phyloP scores from a whole-genome alignment of 2,329 filamentous ascomycete species.

The Cytospora piceicola region DNA sequence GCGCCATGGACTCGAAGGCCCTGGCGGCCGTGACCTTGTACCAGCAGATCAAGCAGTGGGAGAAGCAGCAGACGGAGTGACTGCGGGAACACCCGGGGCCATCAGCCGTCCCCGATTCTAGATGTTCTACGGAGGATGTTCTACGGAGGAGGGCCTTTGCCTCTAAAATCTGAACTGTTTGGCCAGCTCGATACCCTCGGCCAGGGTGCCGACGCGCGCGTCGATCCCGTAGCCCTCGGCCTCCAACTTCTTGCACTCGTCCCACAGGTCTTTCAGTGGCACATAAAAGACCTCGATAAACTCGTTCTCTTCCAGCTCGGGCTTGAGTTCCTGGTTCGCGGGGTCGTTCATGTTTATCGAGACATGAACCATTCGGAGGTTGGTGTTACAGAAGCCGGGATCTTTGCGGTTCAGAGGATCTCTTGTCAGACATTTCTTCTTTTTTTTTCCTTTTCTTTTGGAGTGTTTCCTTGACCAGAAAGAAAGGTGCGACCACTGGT shows the following conservation, averaged over 20 bases:
- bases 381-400: conserved; percentile 69
- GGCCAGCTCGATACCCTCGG: conserved; percentile 76
- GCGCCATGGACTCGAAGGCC: conserved; percentile 62
- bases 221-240: conserved; percentile 77
- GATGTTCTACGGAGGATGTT: too few relatives aligned
- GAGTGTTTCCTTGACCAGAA: background rate
- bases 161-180: conserved; percentile 55
- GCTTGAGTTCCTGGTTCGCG: conserved; percentile 70
- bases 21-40: conserved; percentile 59
- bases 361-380: conserved; percentile 72
- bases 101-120: background rate
- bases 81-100: background rate
- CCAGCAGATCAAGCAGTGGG: conserved; percentile 44
- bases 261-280: conserved; percentile 66
- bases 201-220: conserved; percentile 75
- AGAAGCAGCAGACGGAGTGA: conserved; percentile 39
- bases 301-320: conserved; percentile 76
- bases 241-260: conserved; percentile 69
- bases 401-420: conserved; percentile 38
- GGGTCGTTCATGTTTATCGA: conserved; percentile 70
- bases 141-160: background rate
- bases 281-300: conserved; percentile 81
- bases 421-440: background rate
- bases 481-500: background rate
- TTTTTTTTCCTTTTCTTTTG: background rate